Base-by-base conservation (phyloP, 192 early-diverging fungal genomes). In the Podila epigama region DNA sequence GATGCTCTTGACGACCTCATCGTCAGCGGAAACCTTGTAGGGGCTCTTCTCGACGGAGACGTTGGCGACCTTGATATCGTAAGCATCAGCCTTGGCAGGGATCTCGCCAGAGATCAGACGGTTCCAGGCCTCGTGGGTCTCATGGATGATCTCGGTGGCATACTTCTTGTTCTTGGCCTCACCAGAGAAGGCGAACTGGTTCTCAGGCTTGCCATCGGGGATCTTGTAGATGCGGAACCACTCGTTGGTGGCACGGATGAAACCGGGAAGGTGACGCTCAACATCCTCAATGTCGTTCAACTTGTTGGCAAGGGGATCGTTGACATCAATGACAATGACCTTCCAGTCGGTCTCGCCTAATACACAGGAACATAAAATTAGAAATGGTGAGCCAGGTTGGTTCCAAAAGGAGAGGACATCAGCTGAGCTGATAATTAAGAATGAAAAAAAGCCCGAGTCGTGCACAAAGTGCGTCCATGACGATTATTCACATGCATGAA, bases 201-300 rank as follows among this genome's bases (percentile, higher is more conserved):
- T 99, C 87, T 97, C 96, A 61, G 95, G 95, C 91, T 98, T 98
- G 72, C 96, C 97, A 89, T 99, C 97, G 59, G 97, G 97, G 79
- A 98, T 98, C 87, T 99, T 98, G 94, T 99, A 98, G 87, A 97
- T 97, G 81, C 96, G 93, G 96, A 99, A 99, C 97, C 97, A 99
- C 84, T 98, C 97, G 85, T 97, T 96, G 51, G 95, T 97, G 40
- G 97, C 97, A 56, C 94, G 92, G 58, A 99, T 83, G 33, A 98
- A 88, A 58, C 97, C 97, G 51, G 97, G 97, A 70, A 97, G 86
- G 85, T 96, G 94, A 69, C 91, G 94, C 87, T 98, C 95, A 79
- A 99, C 96, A 83, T 99, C 97, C 82, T 98, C 97, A 83, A 99
- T 94, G 80, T 99, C 92, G 86, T 98, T 97, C 69, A 99, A 88